Percentiles rank a stretch among this genome's conserved stretches.
phyloP scores from a whole-genome alignment of 202 grass and related monocot genomes.

The Schoenoplectus triqueter region DNA sequence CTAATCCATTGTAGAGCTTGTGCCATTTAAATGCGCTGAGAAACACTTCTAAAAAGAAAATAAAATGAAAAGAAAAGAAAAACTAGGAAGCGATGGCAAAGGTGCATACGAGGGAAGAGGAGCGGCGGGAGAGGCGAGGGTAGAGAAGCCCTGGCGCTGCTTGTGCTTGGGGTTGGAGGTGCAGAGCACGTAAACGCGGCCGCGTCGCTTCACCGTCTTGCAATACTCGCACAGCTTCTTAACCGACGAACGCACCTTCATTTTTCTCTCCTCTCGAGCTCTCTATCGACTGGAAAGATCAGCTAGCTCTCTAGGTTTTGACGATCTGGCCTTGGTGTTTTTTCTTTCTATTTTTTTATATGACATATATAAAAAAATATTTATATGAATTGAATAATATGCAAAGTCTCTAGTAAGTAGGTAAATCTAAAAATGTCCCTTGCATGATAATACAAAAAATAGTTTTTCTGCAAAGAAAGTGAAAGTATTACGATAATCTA shows the following conservation, averaged over 20 bases:
- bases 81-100: background rate
- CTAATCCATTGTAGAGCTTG: no score
- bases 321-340: no score
- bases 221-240: conserved; percentile 89
- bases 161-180: conserved; percentile 90
- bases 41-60: background rate
- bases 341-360: no score
- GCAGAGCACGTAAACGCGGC: conserved; percentile 86
- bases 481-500: no score
- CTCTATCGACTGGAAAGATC: background rate
- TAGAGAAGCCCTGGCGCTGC: conserved; percentile 90
- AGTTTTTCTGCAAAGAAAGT: no score
- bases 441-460: no score
- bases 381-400: no score
- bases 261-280: background rate
- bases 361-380: no score
- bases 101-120: conserved; percentile 19
- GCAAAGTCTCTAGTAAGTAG: no score
- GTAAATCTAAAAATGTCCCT: no score
- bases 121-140: conserved; percentile 50
- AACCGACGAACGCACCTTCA: conserved; percentile 97
- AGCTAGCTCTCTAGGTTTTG: background rate
- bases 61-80: conserved; percentile 12
- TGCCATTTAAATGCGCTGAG: background rate
- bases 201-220: conserved; percentile 84